Evolutionary conservation across 352 stramenopile genomes (phyloP).

Genomic region (Phytophthora citricola): DNA sequence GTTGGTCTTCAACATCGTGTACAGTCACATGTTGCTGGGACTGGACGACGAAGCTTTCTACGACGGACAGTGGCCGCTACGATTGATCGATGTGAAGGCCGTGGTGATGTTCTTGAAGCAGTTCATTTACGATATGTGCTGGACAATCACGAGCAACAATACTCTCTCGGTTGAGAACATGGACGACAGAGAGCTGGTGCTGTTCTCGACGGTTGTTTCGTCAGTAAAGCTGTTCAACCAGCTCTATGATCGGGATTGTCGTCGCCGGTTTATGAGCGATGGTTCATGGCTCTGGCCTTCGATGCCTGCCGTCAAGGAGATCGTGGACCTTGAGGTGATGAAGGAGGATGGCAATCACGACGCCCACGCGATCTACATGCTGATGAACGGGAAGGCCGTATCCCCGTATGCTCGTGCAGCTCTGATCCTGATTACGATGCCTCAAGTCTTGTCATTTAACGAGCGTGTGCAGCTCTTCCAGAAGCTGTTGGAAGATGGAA

Average conservation of each 20-base stretch:
- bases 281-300: slow-evolving; percentile 75
- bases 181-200: slow-evolving; percentile 31
- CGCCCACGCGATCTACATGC: slow-evolving; percentile 52
- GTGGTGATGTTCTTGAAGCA: slow-evolving; percentile 67
- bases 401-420: slow-evolving; percentile 52
- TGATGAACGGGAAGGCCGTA: slow-evolving; percentile 45
- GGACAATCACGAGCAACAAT: slow-evolving; percentile 43
- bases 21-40: slow-evolving; percentile 68
- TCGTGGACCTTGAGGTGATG: slow-evolving; percentile 69
- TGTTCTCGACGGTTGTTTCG: slow-evolving; percentile 62
- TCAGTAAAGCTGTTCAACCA: slow-evolving; percentile 85
- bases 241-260: slow-evolving; percentile 76
- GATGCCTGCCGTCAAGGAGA: slow-evolving; percentile 72
- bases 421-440: slow-evolving; percentile 73
- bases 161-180: slow-evolving; percentile 24
- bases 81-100: slow-evolving; percentile 39
- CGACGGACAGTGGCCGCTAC: slow-evolving; percentile 63
- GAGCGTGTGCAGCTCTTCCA: slow-evolving; percentile 81
- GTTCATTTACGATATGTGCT: slow-evolving; percentile 77
- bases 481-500: slow-evolving; percentile 72
- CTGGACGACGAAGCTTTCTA: slow-evolving; percentile 82
- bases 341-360: slow-evolving; percentile 56
- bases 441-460: slow-evolving; percentile 82
- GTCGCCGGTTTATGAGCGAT: slow-evolving; percentile 52
- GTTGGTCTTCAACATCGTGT: slow-evolving; percentile 69